Conservation (phyloP, 148 eudicot species). For the Nepenthes mirabilis region DNA sequence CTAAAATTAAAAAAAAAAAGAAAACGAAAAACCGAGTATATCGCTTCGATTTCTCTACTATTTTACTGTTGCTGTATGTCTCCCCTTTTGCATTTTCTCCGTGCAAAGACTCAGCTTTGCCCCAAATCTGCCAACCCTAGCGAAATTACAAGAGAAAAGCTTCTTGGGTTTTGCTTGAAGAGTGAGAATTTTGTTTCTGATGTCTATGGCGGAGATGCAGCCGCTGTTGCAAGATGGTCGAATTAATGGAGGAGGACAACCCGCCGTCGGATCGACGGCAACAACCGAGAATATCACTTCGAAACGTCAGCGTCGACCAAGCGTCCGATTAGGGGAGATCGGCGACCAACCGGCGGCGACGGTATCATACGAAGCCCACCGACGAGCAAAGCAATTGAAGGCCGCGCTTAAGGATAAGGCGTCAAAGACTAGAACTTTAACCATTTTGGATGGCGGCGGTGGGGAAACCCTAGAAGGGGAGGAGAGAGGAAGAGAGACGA, state of each 20-base stretch:
- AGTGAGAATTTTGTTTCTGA: too few species aligned
- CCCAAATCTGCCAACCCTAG: too few species aligned
- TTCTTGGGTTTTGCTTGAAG: too few species aligned
- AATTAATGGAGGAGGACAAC: conserved; percentile 11
- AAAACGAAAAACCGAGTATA: too few species aligned
- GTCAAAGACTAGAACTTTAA: conserved; percentile 11
- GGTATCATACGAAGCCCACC: conserved; percentile 6
- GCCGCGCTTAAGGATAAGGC: conserved; percentile 9
- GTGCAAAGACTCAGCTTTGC: too few species aligned
- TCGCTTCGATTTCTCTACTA: too few species aligned
- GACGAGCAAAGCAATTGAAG: conserved; percentile 15
- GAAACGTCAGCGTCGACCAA: conserved; percentile 34
- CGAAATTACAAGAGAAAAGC: too few species aligned
- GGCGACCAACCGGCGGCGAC: conserved; percentile 24
- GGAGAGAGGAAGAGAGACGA: conserved; percentile 10
- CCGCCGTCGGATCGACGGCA: neutral
- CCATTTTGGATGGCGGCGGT: conserved; percentile 8
- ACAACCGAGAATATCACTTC: conserved; percentile 1
- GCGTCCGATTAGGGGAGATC: conserved; percentile 32
- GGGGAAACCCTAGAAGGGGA: conserved; percentile 13
- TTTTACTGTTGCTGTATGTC: too few species aligned
- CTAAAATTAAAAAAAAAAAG: too few species aligned
- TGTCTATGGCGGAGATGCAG: conserved; percentile 12
- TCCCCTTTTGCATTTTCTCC: too few species aligned
- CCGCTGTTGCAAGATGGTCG: conserved; percentile 12